These are phyloP conservation scores for Curvularia sp. DNA, from an alignment of 2,329 filamentous ascomycete species.

Conservation along the genomic window DNA sequence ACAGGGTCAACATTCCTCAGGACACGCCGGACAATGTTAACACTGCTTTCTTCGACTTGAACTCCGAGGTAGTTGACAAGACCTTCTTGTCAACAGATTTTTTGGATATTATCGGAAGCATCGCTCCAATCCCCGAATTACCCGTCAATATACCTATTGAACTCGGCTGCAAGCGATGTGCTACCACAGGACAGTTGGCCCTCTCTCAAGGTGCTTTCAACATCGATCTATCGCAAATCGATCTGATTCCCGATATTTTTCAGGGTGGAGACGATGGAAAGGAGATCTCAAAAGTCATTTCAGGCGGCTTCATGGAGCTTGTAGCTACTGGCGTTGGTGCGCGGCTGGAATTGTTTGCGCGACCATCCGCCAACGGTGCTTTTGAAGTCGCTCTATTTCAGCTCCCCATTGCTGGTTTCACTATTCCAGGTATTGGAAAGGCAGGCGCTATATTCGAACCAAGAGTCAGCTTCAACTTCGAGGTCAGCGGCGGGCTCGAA, in stretches of 20 bases:
- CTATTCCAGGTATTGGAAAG: slow-evolving; percentile 47
- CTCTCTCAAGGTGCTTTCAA: slow-evolving; percentile 43
- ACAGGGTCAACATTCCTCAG: slow-evolving; percentile 29
- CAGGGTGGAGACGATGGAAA: slow-evolving; percentile 34
- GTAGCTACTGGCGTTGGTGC: slow-evolving; percentile 39
- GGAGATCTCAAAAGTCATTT: slow-evolving; percentile 37
- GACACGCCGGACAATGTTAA: slow-evolving; percentile 29
- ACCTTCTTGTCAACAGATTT: slow-evolving; percentile 34
- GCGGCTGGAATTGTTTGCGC: slow-evolving; percentile 45
- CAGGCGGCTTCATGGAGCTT: slow-evolving; percentile 46
- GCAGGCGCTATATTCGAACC: slow-evolving; percentile 47
- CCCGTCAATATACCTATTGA: slow-evolving; percentile 29
- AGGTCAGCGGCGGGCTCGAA: slow-evolving; percentile 39
- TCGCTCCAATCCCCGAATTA: slow-evolving; percentile 25
- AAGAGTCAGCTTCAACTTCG: slow-evolving; percentile 35
- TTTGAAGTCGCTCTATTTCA: slow-evolving; percentile 34
- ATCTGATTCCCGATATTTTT: slow-evolving; percentile 34
- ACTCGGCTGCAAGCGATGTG: slow-evolving; percentile 49
- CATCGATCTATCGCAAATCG: slow-evolving; percentile 35
- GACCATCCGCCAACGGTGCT: slow-evolving; percentile 30
- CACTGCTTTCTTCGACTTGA: slow-evolving; percentile 33
- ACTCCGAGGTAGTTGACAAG: slow-evolving; percentile 31
- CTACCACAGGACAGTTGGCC: slow-evolving; percentile 39
- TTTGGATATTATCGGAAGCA: slow-evolving; percentile 19
- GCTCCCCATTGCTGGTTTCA: slow-evolving; percentile 41